Evolutionary conservation across 805 yeast genomes (phyloP).

Genomic region (Ogataea pignaliae): DNA sequence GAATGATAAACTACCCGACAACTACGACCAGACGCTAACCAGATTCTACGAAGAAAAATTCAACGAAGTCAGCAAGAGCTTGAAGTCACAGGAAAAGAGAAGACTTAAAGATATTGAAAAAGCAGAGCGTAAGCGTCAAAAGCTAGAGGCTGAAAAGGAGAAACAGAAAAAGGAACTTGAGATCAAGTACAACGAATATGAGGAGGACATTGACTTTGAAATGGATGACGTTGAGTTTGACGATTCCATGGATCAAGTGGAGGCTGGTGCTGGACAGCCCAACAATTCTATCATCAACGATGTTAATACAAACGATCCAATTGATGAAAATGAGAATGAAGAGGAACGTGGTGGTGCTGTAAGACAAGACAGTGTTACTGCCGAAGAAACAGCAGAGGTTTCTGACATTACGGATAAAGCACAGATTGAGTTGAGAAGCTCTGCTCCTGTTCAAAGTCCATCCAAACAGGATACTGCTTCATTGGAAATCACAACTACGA

Average conservation of each 20-base stretch:
- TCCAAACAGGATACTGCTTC: background rate
- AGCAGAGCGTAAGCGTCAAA: constrained; percentile 27
- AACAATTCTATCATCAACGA: background rate
- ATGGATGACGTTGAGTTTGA: constrained; percentile 22
- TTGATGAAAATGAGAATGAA: background rate
- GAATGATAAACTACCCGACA: constrained; percentile 19
- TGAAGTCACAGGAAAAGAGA: constrained; percentile 31
- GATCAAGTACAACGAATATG: constrained; percentile 19
- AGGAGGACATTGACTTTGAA: constrained; percentile 29
- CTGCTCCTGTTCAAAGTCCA: too few relatives aligned
- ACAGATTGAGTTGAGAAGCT: too few relatives aligned
- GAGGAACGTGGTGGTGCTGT: background rate
- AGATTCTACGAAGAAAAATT: constrained; percentile 18
- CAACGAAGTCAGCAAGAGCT: constrained; percentile 18
- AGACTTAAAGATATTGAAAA: constrained; percentile 24
- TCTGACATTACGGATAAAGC: constrained; percentile 7
- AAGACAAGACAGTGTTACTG: background rate
- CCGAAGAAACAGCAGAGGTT: background rate
- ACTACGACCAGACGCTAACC: constrained; percentile 15
- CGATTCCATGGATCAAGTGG: background rate
- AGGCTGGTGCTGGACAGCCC: background rate
- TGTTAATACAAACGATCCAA: background rate
- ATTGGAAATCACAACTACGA: background rate
- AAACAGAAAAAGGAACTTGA: constrained; percentile 16
- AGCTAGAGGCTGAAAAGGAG: constrained; percentile 18